Base-by-base conservation (phyloP, 441 rosid species). In the Populus hybrid region DNA sequence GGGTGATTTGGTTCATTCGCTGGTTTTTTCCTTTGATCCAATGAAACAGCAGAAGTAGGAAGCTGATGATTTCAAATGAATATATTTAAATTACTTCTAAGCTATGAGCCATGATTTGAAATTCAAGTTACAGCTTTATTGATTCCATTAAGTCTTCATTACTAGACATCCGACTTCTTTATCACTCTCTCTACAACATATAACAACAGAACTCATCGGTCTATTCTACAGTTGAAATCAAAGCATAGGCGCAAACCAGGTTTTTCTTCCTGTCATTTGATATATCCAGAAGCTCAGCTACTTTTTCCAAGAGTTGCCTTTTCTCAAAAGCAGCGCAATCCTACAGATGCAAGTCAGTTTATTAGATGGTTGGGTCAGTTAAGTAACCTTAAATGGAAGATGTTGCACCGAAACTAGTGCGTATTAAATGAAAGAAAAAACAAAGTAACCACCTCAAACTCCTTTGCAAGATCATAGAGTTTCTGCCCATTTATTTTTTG, bases 221-320 rank as follows among this genome's bases (percentile, higher is more conserved):
- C 19, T 38, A 11, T n/a, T 23, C 19, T 50, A 50, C 19, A 50
- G n/a, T 50, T 14, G 57, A 70, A 36, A 24, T 23, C 28, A 70
- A 35, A 21, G 26, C 40, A 46, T 36, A 7, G 23, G 23, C 7
- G 72, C 36, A 7, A 85, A 88, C 91, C 88, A 89, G 81, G 35
- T 82, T 81, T 76, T 87, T 90, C 91, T 91, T 91, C 86, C 93
- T 89, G 69, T 89, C 82, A 76, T 86, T 89, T 78, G 97, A 90
- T 81, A 75, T 83, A 71, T 90, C 88, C 21, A 91, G 88, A 79
- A 91, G 85, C 67, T 87, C 93, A 28, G 97, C 94, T 67, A 91
- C 87, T 79, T 91, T 90, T 86, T 89, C 90, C 32, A 90, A 85
- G 85, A 91, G 75, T 79, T 86, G 86, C 70, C 83, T 85, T 77